phyloP scores from a whole-genome alignment of 2,329 filamentous ascomycete genomes.

The Knoxdaviesia proteae region DNA sequence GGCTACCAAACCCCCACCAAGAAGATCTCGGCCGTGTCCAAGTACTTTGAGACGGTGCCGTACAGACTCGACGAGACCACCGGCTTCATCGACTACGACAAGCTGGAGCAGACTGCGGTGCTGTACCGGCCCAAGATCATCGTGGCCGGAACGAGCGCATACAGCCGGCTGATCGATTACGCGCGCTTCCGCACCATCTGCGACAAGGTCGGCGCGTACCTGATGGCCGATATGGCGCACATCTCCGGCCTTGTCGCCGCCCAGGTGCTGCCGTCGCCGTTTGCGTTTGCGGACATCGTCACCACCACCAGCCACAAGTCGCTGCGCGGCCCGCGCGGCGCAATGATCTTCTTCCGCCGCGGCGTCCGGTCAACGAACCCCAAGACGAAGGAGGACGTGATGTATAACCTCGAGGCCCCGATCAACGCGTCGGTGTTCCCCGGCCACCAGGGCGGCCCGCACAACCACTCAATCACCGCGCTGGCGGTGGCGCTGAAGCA shows the following conservation, averaged over 20 bases:
- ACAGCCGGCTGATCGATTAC: conserved; percentile 93
- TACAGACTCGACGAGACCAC: conserved; percentile 83
- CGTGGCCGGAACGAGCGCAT: conserved; percentile 84
- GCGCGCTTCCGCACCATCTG: conserved; percentile 75
- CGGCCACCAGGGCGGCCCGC: conserved; percentile 90
- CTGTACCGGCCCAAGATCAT: conserved; percentile 92
- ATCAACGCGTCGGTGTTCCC: conserved; percentile 98
- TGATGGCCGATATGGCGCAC: conserved; percentile 92
- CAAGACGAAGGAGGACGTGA: conserved; percentile 67
- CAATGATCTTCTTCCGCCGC: conserved; percentile 96
- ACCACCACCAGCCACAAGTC: conserved; percentile 98
- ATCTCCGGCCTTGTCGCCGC: conserved; percentile 88
- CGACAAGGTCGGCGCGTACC: conserved; percentile 79
- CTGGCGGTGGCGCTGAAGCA: conserved; percentile 89
- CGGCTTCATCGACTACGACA: conserved; percentile 86
- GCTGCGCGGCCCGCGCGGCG: conserved; percentile 79
- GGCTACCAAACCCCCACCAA: conserved; percentile 89
- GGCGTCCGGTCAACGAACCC: conserved; percentile 65
- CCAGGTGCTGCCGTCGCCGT: conserved; percentile 77
- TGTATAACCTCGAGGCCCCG: conserved; percentile 78
- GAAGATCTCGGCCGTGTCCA: conserved; percentile 95
- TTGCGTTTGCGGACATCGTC: conserved; percentile 77
- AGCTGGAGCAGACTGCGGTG: conserved; percentile 67
- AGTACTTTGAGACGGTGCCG: conserved; percentile 95
- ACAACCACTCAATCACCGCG: conserved; percentile 98